Conservation (phyloP, 2,329 filamentous ascomycete genomes). For the Xylaria arbuscula region DNA sequence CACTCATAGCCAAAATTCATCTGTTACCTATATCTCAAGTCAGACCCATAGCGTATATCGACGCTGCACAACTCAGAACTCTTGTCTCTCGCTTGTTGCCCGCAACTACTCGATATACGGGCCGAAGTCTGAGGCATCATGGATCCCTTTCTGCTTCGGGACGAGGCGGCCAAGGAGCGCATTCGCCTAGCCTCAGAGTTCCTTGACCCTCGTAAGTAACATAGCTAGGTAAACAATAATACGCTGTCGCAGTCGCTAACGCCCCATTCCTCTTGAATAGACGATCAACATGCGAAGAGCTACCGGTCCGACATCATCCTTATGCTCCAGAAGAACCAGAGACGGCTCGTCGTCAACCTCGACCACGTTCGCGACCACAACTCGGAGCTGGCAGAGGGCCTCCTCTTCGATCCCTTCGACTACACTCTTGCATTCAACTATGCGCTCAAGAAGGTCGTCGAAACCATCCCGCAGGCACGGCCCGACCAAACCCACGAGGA, state of each 20-base stretch:
- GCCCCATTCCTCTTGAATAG: constrained; percentile 47
- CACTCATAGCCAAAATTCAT: neutral
- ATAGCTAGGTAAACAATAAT: constrained; percentile 23
- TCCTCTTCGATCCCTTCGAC: constrained; percentile 89
- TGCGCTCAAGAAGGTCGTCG: constrained; percentile 88
- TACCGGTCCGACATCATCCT: constrained; percentile 90
- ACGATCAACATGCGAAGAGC: constrained; percentile 69
- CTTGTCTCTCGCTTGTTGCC: neutral
- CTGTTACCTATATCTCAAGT: constrained; percentile 6
- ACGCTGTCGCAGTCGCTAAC: constrained; percentile 3
- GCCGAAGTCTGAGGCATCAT: constrained; percentile 58
- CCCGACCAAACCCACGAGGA: constrained; percentile 81
- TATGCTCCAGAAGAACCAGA: constrained; percentile 76
- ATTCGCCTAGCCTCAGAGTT: constrained; percentile 91
- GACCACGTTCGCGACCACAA: constrained; percentile 93
- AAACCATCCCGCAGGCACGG: constrained; percentile 79
- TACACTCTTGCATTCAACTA: constrained; percentile 88
- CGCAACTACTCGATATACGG: constrained; percentile 1
- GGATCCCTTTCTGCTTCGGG: constrained; percentile 80
- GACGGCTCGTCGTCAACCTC: constrained; percentile 77
- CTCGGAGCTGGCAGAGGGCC: constrained; percentile 78
- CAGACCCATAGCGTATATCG: neutral
- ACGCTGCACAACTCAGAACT: neutral
- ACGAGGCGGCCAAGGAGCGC: constrained; percentile 85
- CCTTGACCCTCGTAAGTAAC: constrained; percentile 83